These are phyloP conservation scores for Alternaria atra DNA, from an alignment of 2,329 filamentous ascomycete species.

Conservation along the genomic window DNA sequence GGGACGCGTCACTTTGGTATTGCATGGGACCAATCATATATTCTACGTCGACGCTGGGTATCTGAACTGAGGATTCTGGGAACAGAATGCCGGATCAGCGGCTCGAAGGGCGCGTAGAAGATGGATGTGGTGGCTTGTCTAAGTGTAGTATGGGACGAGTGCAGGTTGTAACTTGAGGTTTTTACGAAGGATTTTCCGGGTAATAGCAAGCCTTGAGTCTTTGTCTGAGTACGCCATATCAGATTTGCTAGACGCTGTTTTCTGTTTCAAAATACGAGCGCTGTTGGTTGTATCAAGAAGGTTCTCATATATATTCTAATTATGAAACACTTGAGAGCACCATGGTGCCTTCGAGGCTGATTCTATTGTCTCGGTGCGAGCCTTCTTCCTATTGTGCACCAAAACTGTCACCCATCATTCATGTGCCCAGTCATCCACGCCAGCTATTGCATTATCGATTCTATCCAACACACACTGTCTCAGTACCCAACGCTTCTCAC, in stretches of 20 bases:
- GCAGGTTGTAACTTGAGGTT: not conserved
- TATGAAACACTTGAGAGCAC: not conserved
- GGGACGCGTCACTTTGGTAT: not conserved
- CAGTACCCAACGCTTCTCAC: not conserved
- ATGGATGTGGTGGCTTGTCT: not conserved
- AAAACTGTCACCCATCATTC: not conserved
- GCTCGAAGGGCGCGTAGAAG: not conserved
- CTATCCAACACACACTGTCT: not conserved
- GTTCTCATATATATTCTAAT: not conserved
- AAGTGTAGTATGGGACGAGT: not conserved
- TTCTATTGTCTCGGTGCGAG: not conserved
- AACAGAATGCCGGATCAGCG: not conserved
- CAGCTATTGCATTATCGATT: not conserved
- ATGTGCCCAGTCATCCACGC: not conserved
- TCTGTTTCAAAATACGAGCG: not conserved
- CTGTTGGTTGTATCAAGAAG: not conserved
- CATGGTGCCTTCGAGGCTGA: no score
- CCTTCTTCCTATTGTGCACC: conserved; percentile 5
- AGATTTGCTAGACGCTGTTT: not conserved
- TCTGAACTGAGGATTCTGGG: not conserved
- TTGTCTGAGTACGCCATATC: not conserved
- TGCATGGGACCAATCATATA: not conserved
- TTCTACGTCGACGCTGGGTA: not conserved
- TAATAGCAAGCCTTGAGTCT: not conserved
- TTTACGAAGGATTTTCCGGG: not conserved